phyloP scores from a whole-genome alignment of 768 basidiomycete species.

The Strobilomyces dryophilus region DNA sequence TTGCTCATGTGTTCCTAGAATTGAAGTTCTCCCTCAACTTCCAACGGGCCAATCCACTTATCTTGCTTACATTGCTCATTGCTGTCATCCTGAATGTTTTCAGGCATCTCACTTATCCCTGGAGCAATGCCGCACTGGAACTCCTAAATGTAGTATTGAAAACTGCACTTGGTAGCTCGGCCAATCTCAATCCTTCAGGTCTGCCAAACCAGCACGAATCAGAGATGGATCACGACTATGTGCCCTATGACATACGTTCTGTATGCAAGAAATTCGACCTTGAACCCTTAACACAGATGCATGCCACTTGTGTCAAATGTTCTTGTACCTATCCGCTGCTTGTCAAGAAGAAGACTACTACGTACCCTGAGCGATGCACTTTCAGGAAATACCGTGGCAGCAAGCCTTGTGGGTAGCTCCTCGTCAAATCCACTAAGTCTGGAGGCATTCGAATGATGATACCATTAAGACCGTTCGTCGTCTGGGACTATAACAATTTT shows the following conservation, averaged over 20 bases:
- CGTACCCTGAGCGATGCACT: conserved; percentile 20
- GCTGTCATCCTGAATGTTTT: background rate
- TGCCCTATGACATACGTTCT: background rate
- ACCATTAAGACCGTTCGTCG: conserved; percentile 16
- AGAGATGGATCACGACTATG: background rate
- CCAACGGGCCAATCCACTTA: background rate
- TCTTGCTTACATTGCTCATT: background rate
- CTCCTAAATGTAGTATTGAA: background rate
- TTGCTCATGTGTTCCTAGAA: background rate
- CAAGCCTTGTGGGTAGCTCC: conserved; percentile 11
- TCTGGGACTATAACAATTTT: conserved; percentile 29
- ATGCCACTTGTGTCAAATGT: background rate
- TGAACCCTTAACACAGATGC: background rate
- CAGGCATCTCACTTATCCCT: background rate
- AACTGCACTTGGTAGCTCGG: background rate
- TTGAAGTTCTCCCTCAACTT: background rate
- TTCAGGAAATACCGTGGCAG: conserved; percentile 13
- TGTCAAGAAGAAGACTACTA: background rate
- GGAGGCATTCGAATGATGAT: background rate
- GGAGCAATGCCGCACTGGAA: background rate
- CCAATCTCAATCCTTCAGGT: no score
- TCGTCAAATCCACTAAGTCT: background rate
- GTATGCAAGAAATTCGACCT: background rate
- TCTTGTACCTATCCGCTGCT: background rate
- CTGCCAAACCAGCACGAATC: background rate